Percentiles rank a stretch among this genome's conserved stretches.
Evolutionary conservation across 345 rosid genomes (phyloP).

Genomic region (Ceriops decandra): DNA sequence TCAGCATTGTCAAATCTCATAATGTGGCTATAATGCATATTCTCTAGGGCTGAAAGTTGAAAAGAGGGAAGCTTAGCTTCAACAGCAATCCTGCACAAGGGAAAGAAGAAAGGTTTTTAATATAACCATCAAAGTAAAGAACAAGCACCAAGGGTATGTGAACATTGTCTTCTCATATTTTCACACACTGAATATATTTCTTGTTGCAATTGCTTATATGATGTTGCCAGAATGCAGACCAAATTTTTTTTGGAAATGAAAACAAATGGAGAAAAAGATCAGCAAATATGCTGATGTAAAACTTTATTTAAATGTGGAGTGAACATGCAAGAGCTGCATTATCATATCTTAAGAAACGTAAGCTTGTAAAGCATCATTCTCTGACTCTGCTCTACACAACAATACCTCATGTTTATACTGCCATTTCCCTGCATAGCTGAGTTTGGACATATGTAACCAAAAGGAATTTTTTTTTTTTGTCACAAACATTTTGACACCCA

Average conservation of each 20-base stretch:
- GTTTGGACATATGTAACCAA: too few species aligned
- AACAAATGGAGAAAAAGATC: neutral
- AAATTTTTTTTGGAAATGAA: neutral
- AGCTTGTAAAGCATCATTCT: too few species aligned
- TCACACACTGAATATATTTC: too few species aligned
- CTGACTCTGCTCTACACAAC: too few species aligned
- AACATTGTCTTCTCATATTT: too few species aligned
- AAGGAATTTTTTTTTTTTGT: too few species aligned
- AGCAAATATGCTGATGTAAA: neutral
- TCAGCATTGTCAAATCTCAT: slow-evolving; percentile 81
- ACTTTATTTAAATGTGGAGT: neutral
- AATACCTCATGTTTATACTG: too few species aligned
- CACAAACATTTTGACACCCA: too few species aligned
- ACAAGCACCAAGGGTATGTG: too few species aligned
- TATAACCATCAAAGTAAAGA: neutral
- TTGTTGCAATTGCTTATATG: too few species aligned
- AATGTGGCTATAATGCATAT: slow-evolving; percentile 93
- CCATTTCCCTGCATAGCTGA: too few species aligned
- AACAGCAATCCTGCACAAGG: slow-evolving; percentile 57
- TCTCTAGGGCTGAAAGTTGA: slow-evolving; percentile 83
- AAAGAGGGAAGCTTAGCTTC: slow-evolving; percentile 61
- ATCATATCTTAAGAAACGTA: neutral
- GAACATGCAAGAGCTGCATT: neutral
- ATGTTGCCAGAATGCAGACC: neutral
- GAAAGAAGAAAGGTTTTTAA: neutral